These are phyloP conservation scores for Paspalum vaginatum DNA, from an alignment of 176 grass and related monocot genomes.

Conservation along the genomic window DNA sequence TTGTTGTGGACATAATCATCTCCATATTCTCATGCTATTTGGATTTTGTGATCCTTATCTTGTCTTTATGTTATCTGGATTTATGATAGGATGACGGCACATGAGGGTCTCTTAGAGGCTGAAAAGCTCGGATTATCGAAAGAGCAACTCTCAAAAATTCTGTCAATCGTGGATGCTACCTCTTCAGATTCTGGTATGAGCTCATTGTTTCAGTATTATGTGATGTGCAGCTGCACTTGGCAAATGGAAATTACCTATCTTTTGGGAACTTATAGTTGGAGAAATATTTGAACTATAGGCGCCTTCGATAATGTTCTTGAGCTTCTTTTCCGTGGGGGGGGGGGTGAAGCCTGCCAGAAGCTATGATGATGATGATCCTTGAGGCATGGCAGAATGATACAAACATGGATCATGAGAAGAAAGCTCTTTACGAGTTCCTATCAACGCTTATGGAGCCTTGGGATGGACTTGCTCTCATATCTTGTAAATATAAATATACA, in stretches of 20 bases:
- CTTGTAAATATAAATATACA: constrained; percentile 71
- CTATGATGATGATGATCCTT: constrained; percentile 99
- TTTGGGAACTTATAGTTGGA: constrained; percentile 20
- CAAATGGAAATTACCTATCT: not conserved
- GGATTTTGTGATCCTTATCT: not conserved
- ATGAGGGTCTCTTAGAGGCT: constrained; percentile 86
- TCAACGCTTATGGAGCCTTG: constrained; percentile 98
- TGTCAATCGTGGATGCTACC: constrained; percentile 94
- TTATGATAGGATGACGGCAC: constrained; percentile 85
- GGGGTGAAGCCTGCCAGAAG: constrained; percentile 94
- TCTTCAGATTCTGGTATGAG: constrained; percentile 92
- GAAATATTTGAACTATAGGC: constrained; percentile 58
- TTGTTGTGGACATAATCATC: constrained; percentile 26
- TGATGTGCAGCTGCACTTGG: constrained; percentile 11
- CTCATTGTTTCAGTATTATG: constrained; percentile 1
- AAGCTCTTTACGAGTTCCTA: constrained; percentile 83
- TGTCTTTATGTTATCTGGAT: constrained; percentile 30
- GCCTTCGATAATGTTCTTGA: constrained; percentile 95
- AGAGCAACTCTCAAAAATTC: constrained; percentile 78
- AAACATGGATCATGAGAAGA: constrained; percentile 93
- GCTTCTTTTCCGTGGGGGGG: constrained; percentile 84
- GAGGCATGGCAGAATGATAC: constrained; percentile 98
- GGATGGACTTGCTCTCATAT: constrained; percentile 99
- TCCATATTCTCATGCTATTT: constrained; percentile 21
- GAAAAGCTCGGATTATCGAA: constrained; percentile 84